These are phyloP conservation scores for Simplicillium aogashimaense DNA, from an alignment of 2,329 filamentous ascomycete species.

Conservation along the genomic window DNA sequence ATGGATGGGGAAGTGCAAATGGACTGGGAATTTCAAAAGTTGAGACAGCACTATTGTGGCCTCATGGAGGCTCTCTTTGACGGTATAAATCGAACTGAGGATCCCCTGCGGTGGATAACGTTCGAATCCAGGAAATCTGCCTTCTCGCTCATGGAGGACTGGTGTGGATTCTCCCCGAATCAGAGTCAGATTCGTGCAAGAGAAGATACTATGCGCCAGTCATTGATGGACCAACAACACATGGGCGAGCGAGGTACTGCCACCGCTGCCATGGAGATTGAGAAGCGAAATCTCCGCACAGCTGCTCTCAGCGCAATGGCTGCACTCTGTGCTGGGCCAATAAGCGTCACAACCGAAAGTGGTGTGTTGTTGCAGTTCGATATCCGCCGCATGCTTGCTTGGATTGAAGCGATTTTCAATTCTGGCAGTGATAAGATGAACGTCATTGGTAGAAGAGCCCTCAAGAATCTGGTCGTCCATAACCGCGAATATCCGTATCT, in stretches of 20 bases:
- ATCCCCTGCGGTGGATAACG: conserved; percentile 89
- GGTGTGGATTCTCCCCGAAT: conserved; percentile 95
- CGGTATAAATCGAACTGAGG: conserved; percentile 74
- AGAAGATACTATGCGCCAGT: conserved; percentile 81
- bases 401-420: conserved; percentile 93
- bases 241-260: conserved; percentile 66
- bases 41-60: conserved; percentile 89
- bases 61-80: conserved; percentile 89
- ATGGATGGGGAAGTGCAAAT: conserved; percentile 92
- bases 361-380: conserved; percentile 86
- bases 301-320: conserved; percentile 95
- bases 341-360: conserved; percentile 81
- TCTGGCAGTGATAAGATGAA: conserved; percentile 88
- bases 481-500: conserved; percentile 82
- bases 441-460: conserved; percentile 73
- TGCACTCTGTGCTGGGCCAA: conserved; percentile 74
- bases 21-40: conserved; percentile 87
- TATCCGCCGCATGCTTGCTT: conserved; percentile 81
- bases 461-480: conserved; percentile 82
- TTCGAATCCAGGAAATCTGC: conserved; percentile 94
- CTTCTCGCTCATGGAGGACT: conserved; percentile 96
- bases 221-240: conserved; percentile 70
- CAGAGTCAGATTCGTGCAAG: conserved; percentile 70
- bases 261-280: conserved; percentile 89
- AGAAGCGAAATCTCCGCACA: conserved; percentile 84